Base-by-base conservation (phyloP, 2,329 filamentous ascomycete genomes). In the Paecilomyces niveus region DNA sequence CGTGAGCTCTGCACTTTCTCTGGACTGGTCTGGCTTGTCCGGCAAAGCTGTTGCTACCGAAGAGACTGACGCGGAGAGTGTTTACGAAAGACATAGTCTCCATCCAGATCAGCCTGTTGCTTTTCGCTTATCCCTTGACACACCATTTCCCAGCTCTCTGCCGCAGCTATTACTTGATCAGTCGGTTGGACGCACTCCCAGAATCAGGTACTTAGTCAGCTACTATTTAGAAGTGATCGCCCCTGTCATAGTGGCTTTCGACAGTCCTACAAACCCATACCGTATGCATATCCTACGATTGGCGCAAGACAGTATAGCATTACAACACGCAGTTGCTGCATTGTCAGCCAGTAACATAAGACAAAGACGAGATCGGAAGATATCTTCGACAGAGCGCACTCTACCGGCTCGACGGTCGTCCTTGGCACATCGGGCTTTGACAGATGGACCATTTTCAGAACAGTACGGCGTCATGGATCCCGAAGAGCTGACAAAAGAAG, bases 181-280 rank as follows among this genome's bases (percentile, higher is more conserved):
- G 56, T 84, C 78, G 80, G 80, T 81, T 70, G 83, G 70, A 77
- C 88, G 73, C 77, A 86, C 90, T 61, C 85, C 88, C 59, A 89
- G 91, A 69, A 88, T 96, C 78, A 88, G 89, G 64, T 95, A 89
- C 74, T 88, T 96, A 70, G 88, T 97, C 79, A 89, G 95, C 71
- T 96, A 96, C 75, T 97, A 96, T 75, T 88, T 92, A 70, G 92
- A 91, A 73, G 89, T 90, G 69, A 92, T 97, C 77, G 94, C 92
- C 64, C 90, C 90, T 4, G 90, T 91, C 59, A 89, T 97, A 74
- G 92, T 97, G 55, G 90, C 92, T 64, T 92, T 96, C 72, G 93
- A 97, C 71, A 87, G 87, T 10, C 88, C 89, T 1, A 83, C 82
- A 62, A 97, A 96, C 72, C 93, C 93, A 1, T 97, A 93, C 71